These are phyloP conservation scores for Salinomyces thailandicus DNA, from an alignment of 2,329 filamentous ascomycete genomes.

Conservation along the genomic window DNA sequence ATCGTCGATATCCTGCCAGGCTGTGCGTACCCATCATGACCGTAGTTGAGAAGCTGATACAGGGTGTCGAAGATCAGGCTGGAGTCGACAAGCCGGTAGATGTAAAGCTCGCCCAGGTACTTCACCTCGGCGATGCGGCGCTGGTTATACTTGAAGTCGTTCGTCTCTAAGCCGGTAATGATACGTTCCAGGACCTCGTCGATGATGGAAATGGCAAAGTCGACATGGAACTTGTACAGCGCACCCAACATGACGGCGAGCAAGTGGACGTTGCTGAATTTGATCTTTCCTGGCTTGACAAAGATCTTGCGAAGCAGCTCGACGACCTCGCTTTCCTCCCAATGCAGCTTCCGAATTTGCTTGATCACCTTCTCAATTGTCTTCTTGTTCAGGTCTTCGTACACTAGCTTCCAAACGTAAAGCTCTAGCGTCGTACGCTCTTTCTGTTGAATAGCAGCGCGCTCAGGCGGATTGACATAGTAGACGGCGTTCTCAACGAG, in stretches of 20 bases:
- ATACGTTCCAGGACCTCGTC: conserved; percentile 87
- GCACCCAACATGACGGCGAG: conserved; percentile 82
- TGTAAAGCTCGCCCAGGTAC: conserved; percentile 92
- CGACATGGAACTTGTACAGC: conserved; percentile 81
- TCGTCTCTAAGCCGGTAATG: conserved; percentile 77
- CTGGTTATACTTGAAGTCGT: conserved; percentile 97
- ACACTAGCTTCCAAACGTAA: conserved; percentile 86
- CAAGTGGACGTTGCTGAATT: conserved; percentile 92
- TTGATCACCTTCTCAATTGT: conserved; percentile 90
- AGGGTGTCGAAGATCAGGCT: conserved; percentile 90
- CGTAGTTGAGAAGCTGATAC: conserved; percentile 90
- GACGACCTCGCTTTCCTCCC: conserved; percentile 87
- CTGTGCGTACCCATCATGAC: conserved; percentile 72
- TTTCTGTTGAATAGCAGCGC: conserved; percentile 91
- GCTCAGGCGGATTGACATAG: conserved; percentile 90
- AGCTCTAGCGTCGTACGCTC: conserved; percentile 87
- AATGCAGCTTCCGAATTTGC: conserved; percentile 88
- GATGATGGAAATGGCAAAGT: conserved; percentile 82
- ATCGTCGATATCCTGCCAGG: conserved; percentile 67
- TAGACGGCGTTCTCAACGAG: conserved; percentile 96
- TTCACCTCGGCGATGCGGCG: conserved; percentile 90
- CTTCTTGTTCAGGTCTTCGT: conserved; percentile 85
- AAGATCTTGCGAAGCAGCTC: conserved; percentile 79
- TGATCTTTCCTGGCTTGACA: conserved; percentile 91
- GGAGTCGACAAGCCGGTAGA: conserved; percentile 93